Base-by-base conservation (phyloP, 306 rosid species). In the Trichosanthes cucumerina region DNA sequence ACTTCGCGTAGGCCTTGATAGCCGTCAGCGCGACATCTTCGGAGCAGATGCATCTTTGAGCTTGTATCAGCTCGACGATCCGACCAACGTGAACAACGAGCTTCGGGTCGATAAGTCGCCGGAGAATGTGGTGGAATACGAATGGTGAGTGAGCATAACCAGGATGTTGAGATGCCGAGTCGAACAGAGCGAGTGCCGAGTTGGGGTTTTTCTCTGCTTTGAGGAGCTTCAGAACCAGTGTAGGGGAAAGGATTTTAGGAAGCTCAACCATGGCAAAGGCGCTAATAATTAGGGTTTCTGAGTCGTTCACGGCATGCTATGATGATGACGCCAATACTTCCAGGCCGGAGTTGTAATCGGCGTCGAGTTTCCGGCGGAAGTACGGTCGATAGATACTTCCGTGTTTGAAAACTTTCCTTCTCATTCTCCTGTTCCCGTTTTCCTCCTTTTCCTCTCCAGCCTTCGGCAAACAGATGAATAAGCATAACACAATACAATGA, bases 21-120 rank as follows among this genome's bases (percentile, higher is more conserved):
- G 84, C 90, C 15, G 91, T 83, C 81, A 92, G 85, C 0, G 97
- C 89, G 1, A 91, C 84, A 65, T 95, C 97, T 75, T 95, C 99
- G 11, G 91, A 66, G 89, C 91, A 91, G 58, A 34, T 63, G 85
- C 89, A 83, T 78, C 85, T 83, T 77, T 83, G 90, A 62, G 89
- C 19, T n/a, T 75, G 84, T 53, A 95, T 85, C 75, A 84, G 76
- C 15, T 85, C 85, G 8, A 91, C 82, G 46, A 92, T 60, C 75
- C 90, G 88, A 38, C 73, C 76, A 16, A 86, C 83, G 69, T 86
- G 83, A 56, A 34, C 70, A 5, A 95, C 81, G 79, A 92, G 88
- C 6, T 71, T 52, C 13, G 86, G 84, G 44, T 90, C 85, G 31
- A 83, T 4, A 19, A 95, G 80, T 16, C 96, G 93, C 28, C 86